phyloP scores from a whole-genome alignment of 495 filamentous ascomycete species.

The Xylaria castorea region DNA sequence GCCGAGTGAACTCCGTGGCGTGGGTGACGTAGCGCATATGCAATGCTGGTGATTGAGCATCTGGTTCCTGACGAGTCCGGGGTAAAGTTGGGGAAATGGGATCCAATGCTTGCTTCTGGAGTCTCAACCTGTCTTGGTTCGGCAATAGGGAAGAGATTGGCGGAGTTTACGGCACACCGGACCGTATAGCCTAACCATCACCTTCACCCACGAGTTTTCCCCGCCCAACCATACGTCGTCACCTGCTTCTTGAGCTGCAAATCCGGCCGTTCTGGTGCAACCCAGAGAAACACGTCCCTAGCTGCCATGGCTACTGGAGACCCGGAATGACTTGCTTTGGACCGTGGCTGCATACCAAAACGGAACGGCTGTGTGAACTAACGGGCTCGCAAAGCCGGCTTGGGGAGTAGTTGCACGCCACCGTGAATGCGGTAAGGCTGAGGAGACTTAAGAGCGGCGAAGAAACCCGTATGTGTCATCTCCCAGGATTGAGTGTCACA shows the following conservation, averaged over 20 bases:
- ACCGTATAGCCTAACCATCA: constrained; percentile 38
- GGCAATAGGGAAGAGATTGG: constrained; percentile 31
- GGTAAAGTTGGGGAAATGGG: constrained; percentile 28
- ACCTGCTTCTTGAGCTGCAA: constrained; percentile 17
- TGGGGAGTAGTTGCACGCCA: constrained; percentile 30
- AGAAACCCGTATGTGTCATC: constrained; percentile 28
- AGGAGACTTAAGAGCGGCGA: constrained; percentile 37
- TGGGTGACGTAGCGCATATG: constrained; percentile 26
- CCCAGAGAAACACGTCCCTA: constrained; percentile 9
- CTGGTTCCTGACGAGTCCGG: constrained; percentile 27
- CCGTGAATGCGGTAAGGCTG: constrained; percentile 35
- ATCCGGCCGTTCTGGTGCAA: constrained; percentile 12
- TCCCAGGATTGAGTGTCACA: constrained; percentile 36
- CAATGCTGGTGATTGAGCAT: constrained; percentile 21
- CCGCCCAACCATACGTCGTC: constrained; percentile 40
- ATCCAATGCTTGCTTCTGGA: constrained; percentile 10
- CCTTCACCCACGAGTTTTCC: constrained; percentile 39
- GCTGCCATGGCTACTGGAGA: neutral
- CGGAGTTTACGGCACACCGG: constrained; percentile 39
- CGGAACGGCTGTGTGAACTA: constrained; percentile 15
- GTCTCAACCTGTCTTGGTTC: constrained; percentile 30
- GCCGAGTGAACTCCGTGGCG: constrained; percentile 25
- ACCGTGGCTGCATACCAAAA: constrained; percentile 16
- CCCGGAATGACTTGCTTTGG: constrained; percentile 17
- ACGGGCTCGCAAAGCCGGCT: constrained; percentile 34